phyloP scores from a whole-genome alignment of 257 asterid genomes.

The Linderniella brevidens region DNA sequence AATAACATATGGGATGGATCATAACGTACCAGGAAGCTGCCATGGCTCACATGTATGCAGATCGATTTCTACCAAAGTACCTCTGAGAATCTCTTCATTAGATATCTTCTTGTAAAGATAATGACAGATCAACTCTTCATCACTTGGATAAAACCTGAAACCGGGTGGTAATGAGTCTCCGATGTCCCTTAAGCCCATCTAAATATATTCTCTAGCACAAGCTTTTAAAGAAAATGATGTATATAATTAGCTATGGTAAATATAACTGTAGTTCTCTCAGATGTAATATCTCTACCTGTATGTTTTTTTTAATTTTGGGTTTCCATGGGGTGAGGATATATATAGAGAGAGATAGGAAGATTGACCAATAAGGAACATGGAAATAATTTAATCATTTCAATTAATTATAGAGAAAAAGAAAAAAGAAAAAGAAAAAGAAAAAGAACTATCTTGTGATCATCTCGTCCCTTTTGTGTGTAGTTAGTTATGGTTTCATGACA shows the following conservation, averaged over 20 bases:
- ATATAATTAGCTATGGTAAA: not conserved
- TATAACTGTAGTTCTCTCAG: no score
- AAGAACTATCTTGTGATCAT: no score
- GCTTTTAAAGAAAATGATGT: no score
- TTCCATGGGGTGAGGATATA: not conserved
- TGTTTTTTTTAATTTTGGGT: no score
- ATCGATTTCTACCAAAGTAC: conserved; percentile 65
- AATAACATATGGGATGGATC: not conserved
- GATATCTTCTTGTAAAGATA: conserved; percentile 61
- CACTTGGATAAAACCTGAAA: conserved; percentile 74
- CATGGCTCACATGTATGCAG: conserved; percentile 91
- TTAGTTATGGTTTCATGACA: no score
- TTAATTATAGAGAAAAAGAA: no score
- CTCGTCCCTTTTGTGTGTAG: no score
- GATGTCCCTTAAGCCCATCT: conserved; percentile 58
- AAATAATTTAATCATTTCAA: no score
- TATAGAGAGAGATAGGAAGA: not conserved
- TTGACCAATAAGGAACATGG: not conserved
- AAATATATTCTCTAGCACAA: no score
- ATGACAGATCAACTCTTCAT: conserved; percentile 71
- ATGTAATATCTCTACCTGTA: no score
- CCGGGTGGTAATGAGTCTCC: conserved; percentile 81
- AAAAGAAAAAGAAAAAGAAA: no score
- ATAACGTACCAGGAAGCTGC: conserved; percentile 77
- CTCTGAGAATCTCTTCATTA: conserved; percentile 30